Base-by-base conservation (phyloP, 2,329 filamentous ascomycete genomes). In the Sporothrix humicola region DNA sequence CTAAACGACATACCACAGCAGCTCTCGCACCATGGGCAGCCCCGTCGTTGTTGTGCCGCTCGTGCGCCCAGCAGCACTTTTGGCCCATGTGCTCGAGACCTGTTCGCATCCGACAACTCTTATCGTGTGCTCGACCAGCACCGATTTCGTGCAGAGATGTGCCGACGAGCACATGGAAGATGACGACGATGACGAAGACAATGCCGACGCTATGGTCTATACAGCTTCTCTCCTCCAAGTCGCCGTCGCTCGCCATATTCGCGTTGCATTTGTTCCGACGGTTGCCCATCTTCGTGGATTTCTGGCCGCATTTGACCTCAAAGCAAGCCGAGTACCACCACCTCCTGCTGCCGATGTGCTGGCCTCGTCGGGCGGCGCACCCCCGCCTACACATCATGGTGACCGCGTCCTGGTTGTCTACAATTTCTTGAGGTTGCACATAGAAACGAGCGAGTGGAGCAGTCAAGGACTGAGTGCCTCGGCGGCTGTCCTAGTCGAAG, bases 271-370 rank as follows among this genome's bases (percentile, higher is more conserved):
- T 82, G 88, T 90, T 72, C 90, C 93, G 0, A 93, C 92, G 2
- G 87, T 96, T 72, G 90, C 92, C 26, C 90, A 93, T 80, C 87
- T 97, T 7, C 91, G 93, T 72, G 93, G 93, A 50, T 93, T 91
- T 78, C 85, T 98, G 20, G 85, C 91, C 58, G 85, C 88, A 70
- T 87, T 89, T 74, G 82, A 82, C 20, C 76, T 80, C 2, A 76
- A 77, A 0, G 79, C 83, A 72, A 83, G 83, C 9, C 80, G 77
- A 17, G 77, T 84, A 0, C 74, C 81, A 0, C 73, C 82, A 2
- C 85, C 85, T 1, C 83, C 84, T 3, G 20, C 61, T 8, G 61
- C 61, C 5, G 61, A 66, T 6, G 4, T 44, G 1, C n/a, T 66
- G 4, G 20, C 26, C 12, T 66, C 42, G 1, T 65, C 61, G 10